Evolutionary conservation across 805 yeast species (phyloP).

Genomic region (Saturnispora quitensis): DNA sequence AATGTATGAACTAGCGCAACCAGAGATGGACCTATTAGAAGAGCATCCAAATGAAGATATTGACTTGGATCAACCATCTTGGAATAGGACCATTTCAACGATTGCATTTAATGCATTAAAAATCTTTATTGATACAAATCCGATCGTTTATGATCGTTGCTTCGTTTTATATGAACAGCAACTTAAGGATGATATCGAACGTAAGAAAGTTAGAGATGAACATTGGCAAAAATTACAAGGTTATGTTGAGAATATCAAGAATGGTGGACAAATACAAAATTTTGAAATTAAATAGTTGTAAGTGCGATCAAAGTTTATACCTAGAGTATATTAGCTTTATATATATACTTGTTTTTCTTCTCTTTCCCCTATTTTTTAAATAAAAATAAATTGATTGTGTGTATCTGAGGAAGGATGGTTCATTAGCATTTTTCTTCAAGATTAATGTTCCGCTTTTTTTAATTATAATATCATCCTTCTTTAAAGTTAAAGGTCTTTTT

Average conservation of each 20-base stretch:
- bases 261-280: constrained; percentile 38
- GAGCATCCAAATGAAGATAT: constrained; percentile 25
- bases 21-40: constrained; percentile 26
- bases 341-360: neutral
- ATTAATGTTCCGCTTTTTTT: neutral
- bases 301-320: neutral
- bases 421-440: neutral
- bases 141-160: constrained; percentile 85
- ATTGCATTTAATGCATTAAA: constrained; percentile 87
- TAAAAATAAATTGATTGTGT: neutral
- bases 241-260: constrained; percentile 35
- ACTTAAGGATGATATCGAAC: constrained; percentile 59
- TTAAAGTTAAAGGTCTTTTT: neutral
- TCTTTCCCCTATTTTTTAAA: neutral
- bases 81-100: constrained; percentile 91
- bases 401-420: neutral
- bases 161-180: constrained; percentile 79
- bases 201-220: constrained; percentile 51
- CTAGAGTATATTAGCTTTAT: neutral
- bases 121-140: constrained; percentile 87
- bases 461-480: too few species aligned
- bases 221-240: constrained; percentile 66
- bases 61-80: constrained; percentile 47
- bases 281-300: constrained; percentile 36
- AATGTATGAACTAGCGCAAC: constrained; percentile 67